These are phyloP conservation scores for Theileria luwenshuni DNA, from an alignment of 169 alveolate species.

Conservation along the genomic window DNA sequence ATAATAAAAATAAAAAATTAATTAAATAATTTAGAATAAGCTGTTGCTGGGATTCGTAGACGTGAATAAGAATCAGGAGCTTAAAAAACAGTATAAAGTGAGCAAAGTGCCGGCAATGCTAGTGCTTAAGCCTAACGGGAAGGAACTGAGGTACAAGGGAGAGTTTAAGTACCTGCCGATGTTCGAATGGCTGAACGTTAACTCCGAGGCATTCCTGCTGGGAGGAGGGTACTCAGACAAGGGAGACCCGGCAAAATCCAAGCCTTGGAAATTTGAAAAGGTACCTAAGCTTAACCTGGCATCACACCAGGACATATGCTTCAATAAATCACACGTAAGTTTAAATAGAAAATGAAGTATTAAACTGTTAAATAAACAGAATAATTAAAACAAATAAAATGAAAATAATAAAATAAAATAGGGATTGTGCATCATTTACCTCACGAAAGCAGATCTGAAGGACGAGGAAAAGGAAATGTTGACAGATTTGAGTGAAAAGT, in stretches of 20 bases:
- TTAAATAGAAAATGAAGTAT: too few relatives aligned
- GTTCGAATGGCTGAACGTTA: conserved; percentile 93
- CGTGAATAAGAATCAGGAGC: conserved; percentile 72
- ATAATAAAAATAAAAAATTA: too few relatives aligned
- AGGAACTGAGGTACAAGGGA: conserved; percentile 87
- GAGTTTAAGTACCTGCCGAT: conserved; percentile 83
- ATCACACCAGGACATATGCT: conserved; percentile 86
- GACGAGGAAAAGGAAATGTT: conserved; percentile 80
- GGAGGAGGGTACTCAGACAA: conserved; percentile 90
- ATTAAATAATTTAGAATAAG: conserved; percentile 39
- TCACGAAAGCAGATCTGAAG: conserved; percentile 74
- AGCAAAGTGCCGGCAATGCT: conserved; percentile 84
- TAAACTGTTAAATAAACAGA: too few relatives aligned
- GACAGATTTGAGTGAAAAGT: conserved; percentile 76
- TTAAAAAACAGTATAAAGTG: conserved; percentile 84
- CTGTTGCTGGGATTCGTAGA: conserved; percentile 71
- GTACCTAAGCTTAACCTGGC: conserved; percentile 82
- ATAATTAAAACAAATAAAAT: too few relatives aligned
- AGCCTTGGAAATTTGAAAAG: conserved; percentile 85
- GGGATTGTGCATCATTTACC: conserved; percentile 82
- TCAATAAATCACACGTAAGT: conserved; percentile 72
- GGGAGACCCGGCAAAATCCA: conserved; percentile 77
- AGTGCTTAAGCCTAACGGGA: conserved; percentile 81
- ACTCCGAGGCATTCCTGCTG: conserved; percentile 93
- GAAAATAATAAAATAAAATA: background rate